Base-by-base conservation (phyloP, 352 stramenopile species). In the Phytophthora pisi region DNA sequence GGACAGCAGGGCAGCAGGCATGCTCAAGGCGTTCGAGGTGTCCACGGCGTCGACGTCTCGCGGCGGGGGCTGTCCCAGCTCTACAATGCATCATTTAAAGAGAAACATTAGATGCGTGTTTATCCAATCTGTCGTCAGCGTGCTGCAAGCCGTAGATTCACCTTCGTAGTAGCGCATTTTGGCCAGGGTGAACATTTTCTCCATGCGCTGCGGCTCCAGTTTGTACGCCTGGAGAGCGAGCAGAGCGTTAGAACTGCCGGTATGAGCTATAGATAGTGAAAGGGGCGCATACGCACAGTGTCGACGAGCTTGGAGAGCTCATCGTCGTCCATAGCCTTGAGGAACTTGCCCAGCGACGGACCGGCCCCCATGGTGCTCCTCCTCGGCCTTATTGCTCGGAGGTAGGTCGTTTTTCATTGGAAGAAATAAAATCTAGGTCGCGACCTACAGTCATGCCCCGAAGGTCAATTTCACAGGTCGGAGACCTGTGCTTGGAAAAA, bases 281-380 rank as follows among this genome's bases (percentile, higher is more conserved):
- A 5, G 9, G 24, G 13, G 16, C 11, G 20, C 3, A 15, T 10
- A 75, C 77, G 23, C 56, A 92, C 83, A 54, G 66, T 71, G 49
- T 81, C 66, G 5, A 90, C 51, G 45, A 88, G 64, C 43, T 61
- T 60, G 18, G 61, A 53, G 65, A 92, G 84, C 23, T 82, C 77
- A 0, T 90, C 72, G 63, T 92, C 84, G 56, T 86, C 79, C 69
- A 89, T 84, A 51, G 61, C 68, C 63, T 76, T 75, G 28, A 92
- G 65, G 49, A 88, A 77, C 70, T 82, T 82, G 68, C 57, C 78
- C 4, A 92, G 53, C 58, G 82, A 92, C 64, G 77, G 68, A 43
- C 55, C 73, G 2, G 67, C 71, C 0, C 79, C 79, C 79, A 88
- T 88, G 20, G 18, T 61, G 28, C 5, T 15, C 28, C 23, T 28